Evolutionary conservation across 768 basidiomycete genomes (phyloP).

Genomic region (Boletus coccyginus): DNA sequence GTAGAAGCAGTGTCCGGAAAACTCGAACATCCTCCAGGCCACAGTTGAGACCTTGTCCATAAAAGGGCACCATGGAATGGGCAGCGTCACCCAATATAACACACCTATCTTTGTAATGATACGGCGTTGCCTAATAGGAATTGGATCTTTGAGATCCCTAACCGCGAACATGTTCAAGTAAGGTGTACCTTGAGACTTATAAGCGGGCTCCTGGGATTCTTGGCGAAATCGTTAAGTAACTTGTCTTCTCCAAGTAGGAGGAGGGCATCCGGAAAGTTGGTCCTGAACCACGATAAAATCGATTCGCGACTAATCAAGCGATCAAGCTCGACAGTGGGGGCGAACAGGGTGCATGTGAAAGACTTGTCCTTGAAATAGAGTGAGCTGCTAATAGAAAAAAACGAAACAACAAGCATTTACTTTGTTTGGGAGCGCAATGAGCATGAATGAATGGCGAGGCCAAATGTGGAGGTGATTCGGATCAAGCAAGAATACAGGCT

Average conservation of each 20-base stretch:
- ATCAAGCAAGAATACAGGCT: conserved; percentile 78
- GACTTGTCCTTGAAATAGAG: conserved; percentile 73
- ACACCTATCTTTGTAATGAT: conserved; percentile 86
- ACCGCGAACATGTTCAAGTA: conserved; percentile 18
- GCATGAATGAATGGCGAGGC: conserved; percentile 99
- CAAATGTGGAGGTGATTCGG: conserved; percentile 98
- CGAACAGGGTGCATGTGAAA: conserved; percentile 96
- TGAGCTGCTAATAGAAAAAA: conserved; percentile 27
- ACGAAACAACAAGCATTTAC: conserved; percentile 43
- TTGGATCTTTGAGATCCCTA: conserved; percentile 19
- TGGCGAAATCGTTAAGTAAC: conserved; percentile 72
- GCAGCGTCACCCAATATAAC: conserved; percentile 93
- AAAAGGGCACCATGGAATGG: conserved; percentile 99
- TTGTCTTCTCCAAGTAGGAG: conserved; percentile 77
- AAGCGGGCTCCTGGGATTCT: conserved; percentile 84
- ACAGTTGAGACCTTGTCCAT: conserved; percentile 96
- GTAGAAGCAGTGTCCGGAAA: conserved; percentile 69
- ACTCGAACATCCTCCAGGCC: conserved; percentile 97
- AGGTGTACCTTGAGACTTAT: conserved; percentile 85
- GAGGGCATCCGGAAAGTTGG: conserved; percentile 87
- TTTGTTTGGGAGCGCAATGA: conserved; percentile 97
- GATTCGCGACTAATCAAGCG: conserved; percentile 55
- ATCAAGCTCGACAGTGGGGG: conserved; percentile 75
- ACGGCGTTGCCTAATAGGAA: conserved; percentile 66
- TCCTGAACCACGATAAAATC: conserved; percentile 72